phyloP scores from a whole-genome alignment of 148 eudicot species.

The Amaranthus hypochondriacus region DNA sequence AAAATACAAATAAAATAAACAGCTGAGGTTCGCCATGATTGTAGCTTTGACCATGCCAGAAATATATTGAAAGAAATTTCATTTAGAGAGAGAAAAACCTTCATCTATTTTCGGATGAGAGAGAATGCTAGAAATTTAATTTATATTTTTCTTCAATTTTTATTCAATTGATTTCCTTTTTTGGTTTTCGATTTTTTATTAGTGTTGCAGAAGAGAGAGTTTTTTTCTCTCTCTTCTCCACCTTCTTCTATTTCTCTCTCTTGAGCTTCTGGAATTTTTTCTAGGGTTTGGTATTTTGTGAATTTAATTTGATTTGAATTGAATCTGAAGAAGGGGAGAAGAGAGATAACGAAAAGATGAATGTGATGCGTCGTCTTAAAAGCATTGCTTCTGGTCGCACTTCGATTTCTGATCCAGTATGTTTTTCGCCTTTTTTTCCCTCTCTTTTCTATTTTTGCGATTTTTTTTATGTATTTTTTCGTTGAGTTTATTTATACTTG shows the following conservation, averaged over 20 bases:
- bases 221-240: constrained; percentile 24
- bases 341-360: constrained; percentile 34
- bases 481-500: background rate
- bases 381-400: constrained; percentile 82
- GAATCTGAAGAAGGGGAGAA: constrained; percentile 2
- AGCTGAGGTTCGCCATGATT: constrained; percentile 32
- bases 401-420: constrained; percentile 80
- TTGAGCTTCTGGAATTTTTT: background rate
- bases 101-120: background rate
- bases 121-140: background rate
- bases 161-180: background rate
- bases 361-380: constrained; percentile 85
- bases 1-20: background rate
- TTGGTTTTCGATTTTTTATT: background rate
- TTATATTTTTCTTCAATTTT: background rate
- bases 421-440: constrained; percentile 8
- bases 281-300: constrained; percentile 6
- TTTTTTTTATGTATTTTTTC: background rate
- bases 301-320: background rate
- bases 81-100: constrained; percentile 4
- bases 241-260: constrained; percentile 7
- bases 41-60: constrained; percentile 27
- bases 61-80: background rate
- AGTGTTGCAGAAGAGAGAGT: constrained; percentile 16
- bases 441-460: background rate